A percentile compares a stretch with the other conserved stretches of the same genome.
Evolutionary conservation across 495 filamentous ascomycete genomes (phyloP).

Genomic region (Apodospora peruviana): DNA sequence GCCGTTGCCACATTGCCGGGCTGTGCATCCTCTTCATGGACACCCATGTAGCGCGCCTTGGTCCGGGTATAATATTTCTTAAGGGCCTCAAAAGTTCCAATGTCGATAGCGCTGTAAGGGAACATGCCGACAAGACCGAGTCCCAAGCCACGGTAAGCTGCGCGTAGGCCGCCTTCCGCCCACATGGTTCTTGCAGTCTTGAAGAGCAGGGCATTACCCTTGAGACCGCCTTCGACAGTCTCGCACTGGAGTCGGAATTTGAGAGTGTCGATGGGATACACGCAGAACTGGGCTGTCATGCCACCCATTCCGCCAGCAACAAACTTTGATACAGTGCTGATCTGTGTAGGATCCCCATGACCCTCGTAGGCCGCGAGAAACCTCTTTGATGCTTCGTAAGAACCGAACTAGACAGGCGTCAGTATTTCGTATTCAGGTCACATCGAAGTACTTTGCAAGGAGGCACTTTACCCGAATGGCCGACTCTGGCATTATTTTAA

Average conservation of each 20-base stretch:
- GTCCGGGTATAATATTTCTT: constrained; percentile 66
- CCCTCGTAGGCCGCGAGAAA: constrained; percentile 82
- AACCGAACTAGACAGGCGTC: constrained; percentile 60
- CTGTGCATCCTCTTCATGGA: constrained; percentile 75
- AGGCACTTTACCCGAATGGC: constrained; percentile 62
- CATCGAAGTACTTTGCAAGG: background rate
- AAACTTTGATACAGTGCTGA: constrained; percentile 81
- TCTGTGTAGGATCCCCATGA: constrained; percentile 71
- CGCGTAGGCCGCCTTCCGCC: constrained; percentile 61
- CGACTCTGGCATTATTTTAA: constrained; percentile 98
- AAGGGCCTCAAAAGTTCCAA: constrained; percentile 89
- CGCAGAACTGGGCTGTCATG: constrained; percentile 91
- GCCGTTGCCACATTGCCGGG: constrained; percentile 75
- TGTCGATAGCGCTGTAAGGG: constrained; percentile 93
- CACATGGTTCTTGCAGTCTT: constrained; percentile 82
- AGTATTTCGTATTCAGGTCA: constrained; percentile 6
- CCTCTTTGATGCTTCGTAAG: constrained; percentile 91
- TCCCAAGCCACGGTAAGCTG: constrained; percentile 87
- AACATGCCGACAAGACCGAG: constrained; percentile 95
- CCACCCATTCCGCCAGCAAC: constrained; percentile 84
- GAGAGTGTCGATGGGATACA: constrained; percentile 94
- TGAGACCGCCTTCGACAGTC: constrained; percentile 75
- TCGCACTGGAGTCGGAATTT: constrained; percentile 97
- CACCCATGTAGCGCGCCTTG: constrained; percentile 62
- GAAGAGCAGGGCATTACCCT: constrained; percentile 78